A percentile compares a stretch with the other conserved stretches of the same genome.
Conservation (phyloP, 2,329 filamentous ascomycete species). For the Leptographium wingfieldii region DNA sequence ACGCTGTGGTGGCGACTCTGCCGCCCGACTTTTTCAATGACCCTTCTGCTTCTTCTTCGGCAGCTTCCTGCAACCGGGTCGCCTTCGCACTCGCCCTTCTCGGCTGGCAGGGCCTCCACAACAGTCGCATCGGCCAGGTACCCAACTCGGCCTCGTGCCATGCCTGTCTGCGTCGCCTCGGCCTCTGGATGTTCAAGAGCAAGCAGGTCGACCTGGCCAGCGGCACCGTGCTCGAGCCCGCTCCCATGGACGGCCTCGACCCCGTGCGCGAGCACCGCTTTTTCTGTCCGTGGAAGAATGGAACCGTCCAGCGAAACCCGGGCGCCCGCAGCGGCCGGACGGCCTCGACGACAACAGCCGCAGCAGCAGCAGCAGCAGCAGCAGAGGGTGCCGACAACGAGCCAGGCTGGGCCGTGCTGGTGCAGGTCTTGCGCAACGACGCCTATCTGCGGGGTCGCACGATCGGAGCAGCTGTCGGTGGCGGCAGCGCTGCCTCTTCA, state of each 20-base stretch:
- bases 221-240: constrained; percentile 38
- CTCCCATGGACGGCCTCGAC: constrained; percentile 55
- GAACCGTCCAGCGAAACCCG: constrained; percentile 44
- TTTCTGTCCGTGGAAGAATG: constrained; percentile 71
- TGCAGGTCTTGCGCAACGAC: constrained; percentile 45
- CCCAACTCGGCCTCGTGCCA: constrained; percentile 68
- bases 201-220: constrained; percentile 48
- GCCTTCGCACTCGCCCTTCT: constrained; percentile 59
- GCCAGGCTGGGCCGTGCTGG: constrained; percentile 43
- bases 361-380: constrained; percentile 11
- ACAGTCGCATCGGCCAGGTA: constrained; percentile 42
- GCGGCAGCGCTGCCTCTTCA: background rate
- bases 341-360: background rate
- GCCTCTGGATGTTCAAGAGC: constrained; percentile 86
- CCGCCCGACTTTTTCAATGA: constrained; percentile 38
- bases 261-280: constrained; percentile 63
- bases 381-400: constrained; percentile 21
- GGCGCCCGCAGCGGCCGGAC: constrained; percentile 12
- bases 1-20: constrained; percentile 36
- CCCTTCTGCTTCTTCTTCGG: constrained; percentile 11
- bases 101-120: constrained; percentile 60
- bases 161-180: constrained; percentile 77
- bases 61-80: constrained; percentile 35
- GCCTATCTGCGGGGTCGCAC: constrained; percentile 34
- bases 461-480: constrained; percentile 3